Evolutionary conservation across 1,284 basidiomycete genomes (phyloP), one percentile per base, ranked within the genome.

Genomic region (Sporisorium reilianum): DNA sequence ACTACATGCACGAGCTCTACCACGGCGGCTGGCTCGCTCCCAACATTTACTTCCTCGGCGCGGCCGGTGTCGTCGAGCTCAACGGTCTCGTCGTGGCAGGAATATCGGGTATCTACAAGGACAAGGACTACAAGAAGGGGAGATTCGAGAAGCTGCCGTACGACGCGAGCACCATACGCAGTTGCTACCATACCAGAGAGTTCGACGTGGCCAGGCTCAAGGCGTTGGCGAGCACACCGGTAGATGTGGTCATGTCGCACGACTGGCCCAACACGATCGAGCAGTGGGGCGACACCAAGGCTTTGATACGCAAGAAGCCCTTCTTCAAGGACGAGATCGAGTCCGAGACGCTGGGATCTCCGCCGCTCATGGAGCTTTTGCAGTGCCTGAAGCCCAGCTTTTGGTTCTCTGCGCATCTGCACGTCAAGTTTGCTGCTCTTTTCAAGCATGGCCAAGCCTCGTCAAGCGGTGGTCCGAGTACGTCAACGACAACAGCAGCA

Each of bases 361-460:
- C 95, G 10, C 95, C 96, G 0, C 87, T 97, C 30, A 90, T 93
- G 87, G 89, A 89, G 16, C 87, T 99, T 0, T 86, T 99, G 23
- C 87, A 87, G 32, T 90, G 87, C 12, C 87, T 99, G 34, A 89
- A 90, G 80, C 95, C 97, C 0, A 81, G 88, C n/a, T 93, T 92
- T 89, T 99, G 97, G 97, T 98, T 98, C 84, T 87, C 93, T 1
- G 97, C 95, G 0, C 97, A 99, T 86, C 81, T 99, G 53, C 97
- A 99, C 83, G 91, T 92, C 67, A 91, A 92, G 53, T 89, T 82
- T 36, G 70, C 81, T 11, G 81, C 82, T 6, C 14, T 68, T 10
- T 75, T 61, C 51, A 28, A 44, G 2, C 73, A 75, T 38, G 38
- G 38, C 22, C 30, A 56, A 12, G 28, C 41, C 3, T 32, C 50